Base-by-base conservation (phyloP, 2,329 filamentous ascomycete genomes). In the Pestalotiopsis fici region DNA sequence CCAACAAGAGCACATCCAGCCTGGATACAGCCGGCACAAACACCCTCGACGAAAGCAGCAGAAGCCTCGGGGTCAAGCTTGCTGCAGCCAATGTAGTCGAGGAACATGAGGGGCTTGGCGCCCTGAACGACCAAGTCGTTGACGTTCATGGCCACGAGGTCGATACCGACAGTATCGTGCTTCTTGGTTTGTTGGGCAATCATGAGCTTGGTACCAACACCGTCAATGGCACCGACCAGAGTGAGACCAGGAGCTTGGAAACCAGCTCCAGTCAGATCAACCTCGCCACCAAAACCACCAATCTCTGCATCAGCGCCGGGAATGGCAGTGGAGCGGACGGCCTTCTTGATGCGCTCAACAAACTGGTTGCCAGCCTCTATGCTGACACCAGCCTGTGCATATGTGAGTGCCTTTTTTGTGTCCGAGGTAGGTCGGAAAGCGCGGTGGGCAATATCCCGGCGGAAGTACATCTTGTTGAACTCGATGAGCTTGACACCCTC, bases 141-240 rank as follows among this genome's bases (percentile, higher is more conserved):
- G 77, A 98, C 96, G 79, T 98, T 98, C 95, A 98, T 98, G 72
- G 96, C 96, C 3, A 99, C 96, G 43, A 99, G 88, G 78, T 99
- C 96, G 74, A 99, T 94, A 69, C 96, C 96, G 12, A 99, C 95
- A 3, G 95, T 97, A 79, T 95, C 91, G 81, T 98, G 96, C 82
- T 97, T 94, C 74, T 90, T 87, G 83, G 97, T 93, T 13, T 90
- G 88, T 78, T 98, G 95, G 0, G 96, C 96, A 75, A 99, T 93
- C 86, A 97, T 97, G 74, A 98, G 91, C 84, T 98, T 98, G 62
- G 95, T 98, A 67, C 95, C 95, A 54, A 98, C 93, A 64, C 95
- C 95, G 77, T 98, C 95, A 69, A 97, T 98, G 69, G 93, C 95
- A 65, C 92, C 92, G 25, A 98, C 93, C 18, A 98, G 82, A 66